Evolutionary conservation across 164 flowering plant species (phyloP), one percentile per base, ranked within the genome.

Genomic region (Stephania yunnanensis): DNA sequence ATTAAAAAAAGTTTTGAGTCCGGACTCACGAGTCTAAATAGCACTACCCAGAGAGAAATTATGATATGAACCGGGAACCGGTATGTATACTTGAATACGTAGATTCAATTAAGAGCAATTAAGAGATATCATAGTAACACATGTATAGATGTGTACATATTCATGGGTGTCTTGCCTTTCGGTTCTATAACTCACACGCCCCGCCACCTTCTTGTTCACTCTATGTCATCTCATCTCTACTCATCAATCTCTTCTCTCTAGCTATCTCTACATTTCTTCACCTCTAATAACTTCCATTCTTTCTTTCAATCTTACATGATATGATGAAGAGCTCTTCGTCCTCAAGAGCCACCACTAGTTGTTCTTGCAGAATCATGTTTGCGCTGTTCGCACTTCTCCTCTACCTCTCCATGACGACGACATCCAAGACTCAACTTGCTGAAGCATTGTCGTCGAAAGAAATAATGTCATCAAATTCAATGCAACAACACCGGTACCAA

Each of bases 131-230:
- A 36, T 36, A 36, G 42, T 36, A 36, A 36, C 42, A 36, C 42
- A 36, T 36, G 4, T 36, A 36, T 36, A 36, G 42, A 36, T 36
- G 42, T 36, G 42, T 36, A 36, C 42, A 36, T 36, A 36, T 50
- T 50, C 88, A 86, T 81, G 85, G 55, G 83, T 82, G 71, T 78
- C 86, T 78, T 74, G 87, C 80, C 65, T 78, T 67, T 74, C 80
- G 67, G 71, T 71, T 74, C 74, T 71, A 66, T 50, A 8, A 48
- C 53, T 25, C 25, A 48, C 12, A 48, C 53, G 68, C 48, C 2
- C 12, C 55, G 11, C 12, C 55, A 8, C 12, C 55, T 50, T 50
- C 55, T 50, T 36, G 42, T 36, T 36, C 42, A 36, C 42, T 2
- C 48, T 73, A 69, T 68, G 42, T 71, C 36, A 68, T 31, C 65